These are phyloP conservation scores for Lachancea sp. DNA, from an alignment of 805 yeast species.

Conservation along the genomic window DNA sequence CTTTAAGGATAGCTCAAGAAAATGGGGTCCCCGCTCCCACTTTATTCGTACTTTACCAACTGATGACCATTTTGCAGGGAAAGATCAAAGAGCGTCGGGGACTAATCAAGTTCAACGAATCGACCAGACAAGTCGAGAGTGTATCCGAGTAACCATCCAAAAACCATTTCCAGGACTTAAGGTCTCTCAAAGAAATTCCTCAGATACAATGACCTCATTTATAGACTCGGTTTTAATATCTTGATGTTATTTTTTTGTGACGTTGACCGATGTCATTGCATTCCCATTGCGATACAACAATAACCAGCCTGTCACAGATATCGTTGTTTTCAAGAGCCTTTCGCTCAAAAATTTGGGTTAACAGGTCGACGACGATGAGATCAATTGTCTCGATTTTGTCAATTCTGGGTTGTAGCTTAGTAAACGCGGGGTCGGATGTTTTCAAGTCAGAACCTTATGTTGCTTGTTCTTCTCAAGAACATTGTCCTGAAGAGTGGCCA, in stretches of 20 bases:
- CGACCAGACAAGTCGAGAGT: constrained; percentile 2
- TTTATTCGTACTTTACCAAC: constrained; percentile 48
- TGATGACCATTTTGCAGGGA: constrained; percentile 57
- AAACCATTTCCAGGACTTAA: no score
- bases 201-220: no score
- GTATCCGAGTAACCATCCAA: neutral
- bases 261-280: neutral
- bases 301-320: no score
- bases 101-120: constrained; percentile 23
- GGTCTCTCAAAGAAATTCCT: no score
- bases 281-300: no score
- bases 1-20: constrained; percentile 43
- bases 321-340: no score
- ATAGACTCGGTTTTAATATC: no score
- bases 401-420: neutral
- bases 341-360: no score
- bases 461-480: constrained; percentile 16
- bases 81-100: constrained; percentile 54
- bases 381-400: neutral
- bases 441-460: constrained; percentile 24
- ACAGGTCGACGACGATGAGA: neutral
- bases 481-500: constrained; percentile 71
- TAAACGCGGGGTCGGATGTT: constrained; percentile 9
- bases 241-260: neutral
- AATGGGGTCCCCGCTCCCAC: constrained; percentile 51